phyloP scores from a whole-genome alignment of 495 filamentous ascomycete genomes.

The Xylaria nigripes region DNA sequence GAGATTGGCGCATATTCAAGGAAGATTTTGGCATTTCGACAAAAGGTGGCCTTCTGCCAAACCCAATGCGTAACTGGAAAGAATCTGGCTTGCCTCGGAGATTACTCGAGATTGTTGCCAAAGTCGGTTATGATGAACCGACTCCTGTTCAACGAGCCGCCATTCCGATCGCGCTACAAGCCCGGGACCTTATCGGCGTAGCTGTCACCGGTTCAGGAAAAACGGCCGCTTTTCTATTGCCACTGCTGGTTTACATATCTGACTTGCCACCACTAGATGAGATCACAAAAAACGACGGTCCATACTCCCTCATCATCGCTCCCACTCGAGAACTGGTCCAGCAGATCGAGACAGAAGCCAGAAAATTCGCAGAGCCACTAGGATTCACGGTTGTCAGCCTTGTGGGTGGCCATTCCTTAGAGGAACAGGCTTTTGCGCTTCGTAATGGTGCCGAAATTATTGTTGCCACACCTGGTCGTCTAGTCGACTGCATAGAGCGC shows the following conservation, averaged over 20 bases:
- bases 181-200: constrained; percentile 91
- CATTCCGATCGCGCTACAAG: constrained; percentile 91
- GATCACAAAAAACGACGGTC: constrained; percentile 86
- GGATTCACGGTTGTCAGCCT: constrained; percentile 96
- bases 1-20: constrained; percentile 99
- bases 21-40: constrained; percentile 97
- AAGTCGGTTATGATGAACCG: constrained; percentile 89
- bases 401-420: constrained; percentile 90
- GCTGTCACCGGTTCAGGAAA: constrained; percentile 99
- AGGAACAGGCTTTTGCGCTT: constrained; percentile 88
- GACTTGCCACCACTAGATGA: constrained; percentile 81
- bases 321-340: constrained; percentile 98
- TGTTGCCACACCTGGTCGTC: constrained; percentile 93
- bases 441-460: constrained; percentile 98
- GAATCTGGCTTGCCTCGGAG: constrained; percentile 76
- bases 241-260: constrained; percentile 92
- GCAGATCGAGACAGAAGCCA: constrained; percentile 92
- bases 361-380: constrained; percentile 83
- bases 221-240: constrained; percentile 90
- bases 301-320: constrained; percentile 92
- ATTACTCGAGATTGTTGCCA: constrained; percentile 71
- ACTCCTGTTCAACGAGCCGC: constrained; percentile 88
- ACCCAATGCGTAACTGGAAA: constrained; percentile 92
- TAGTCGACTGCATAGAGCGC: constrained; percentile 94
- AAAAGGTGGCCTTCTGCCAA: constrained; percentile 80